Base-by-base conservation (phyloP, 2,329 filamentous ascomycete species). In the Escovopsis sp. region DNA sequence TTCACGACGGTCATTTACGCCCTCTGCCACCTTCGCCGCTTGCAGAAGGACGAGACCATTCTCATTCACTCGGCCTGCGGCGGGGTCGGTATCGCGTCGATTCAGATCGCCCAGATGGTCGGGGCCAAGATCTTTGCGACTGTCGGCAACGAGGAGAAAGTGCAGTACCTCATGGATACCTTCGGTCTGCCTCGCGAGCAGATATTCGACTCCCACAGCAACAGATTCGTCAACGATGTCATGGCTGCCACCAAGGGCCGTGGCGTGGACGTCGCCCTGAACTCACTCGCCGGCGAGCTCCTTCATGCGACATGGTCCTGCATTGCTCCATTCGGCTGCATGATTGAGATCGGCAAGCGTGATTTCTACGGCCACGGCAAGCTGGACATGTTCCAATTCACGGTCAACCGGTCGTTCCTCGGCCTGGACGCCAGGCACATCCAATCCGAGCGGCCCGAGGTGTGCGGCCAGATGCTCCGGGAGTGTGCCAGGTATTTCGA, bases 301-400 rank as follows among this genome's bases (percentile, higher is more conserved):
- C 51, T 70, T 0, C 62, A 63, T 15, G 58, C 61, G 3, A 59
- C 62, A 0, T 72, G 63, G 65, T 46, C 59, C 1, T 69, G 65
- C 38, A 53, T 73, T 3, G 65, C 68, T 1, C 50, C 57, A 5
- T 66, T 62, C 38, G 68, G 66, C 0, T 57, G 51, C 3, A 63
- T 73, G 53, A 43, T 71, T 0, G 67, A 72, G 41, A 61, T 71
- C n/a, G 65, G 65, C 6, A 65, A 64, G 47, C 52, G 59, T 6
- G 65, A 70, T 38, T 53, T 69, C 2, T 48, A 60, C 1, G 59
- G 60, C 1, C 59, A 62, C 19, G 61, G 58, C 2, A 50, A 56
- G 6, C 55, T 74, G 4, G 60, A 62, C 2, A 68, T 74, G 66
- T 48, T 58, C 1, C 55, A 58, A 0, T 74, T 75, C 34, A 52